phyloP scores from a whole-genome alignment of 306 rosid species.

The Dalbergia cultrata region DNA sequence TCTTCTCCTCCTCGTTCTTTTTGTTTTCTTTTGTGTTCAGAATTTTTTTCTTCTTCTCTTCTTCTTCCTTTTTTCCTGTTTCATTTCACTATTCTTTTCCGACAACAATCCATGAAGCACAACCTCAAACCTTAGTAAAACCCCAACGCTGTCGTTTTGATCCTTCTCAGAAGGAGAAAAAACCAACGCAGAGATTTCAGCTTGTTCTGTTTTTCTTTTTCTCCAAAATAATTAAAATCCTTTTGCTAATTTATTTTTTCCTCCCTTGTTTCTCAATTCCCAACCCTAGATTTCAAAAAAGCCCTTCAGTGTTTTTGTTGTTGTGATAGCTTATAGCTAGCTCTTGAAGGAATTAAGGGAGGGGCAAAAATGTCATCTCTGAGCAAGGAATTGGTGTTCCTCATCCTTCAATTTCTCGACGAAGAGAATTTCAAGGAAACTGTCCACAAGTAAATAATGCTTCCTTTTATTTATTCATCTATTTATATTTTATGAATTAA shows the following conservation, averaged over 20 bases:
- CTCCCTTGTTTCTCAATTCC: background rate
- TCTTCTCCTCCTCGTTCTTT: background rate
- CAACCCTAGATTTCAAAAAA: slow-evolving; percentile 30
- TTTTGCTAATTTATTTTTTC: background rate
- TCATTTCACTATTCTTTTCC: background rate
- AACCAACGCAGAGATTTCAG: slow-evolving; percentile 10
- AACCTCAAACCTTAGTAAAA: slow-evolving; percentile 49
- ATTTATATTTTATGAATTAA: background rate
- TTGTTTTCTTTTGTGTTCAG: background rate
- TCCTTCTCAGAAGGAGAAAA: background rate
- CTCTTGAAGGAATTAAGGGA: background rate
- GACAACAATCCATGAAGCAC: slow-evolving; percentile 15
- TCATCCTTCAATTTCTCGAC: slow-evolving; percentile 80
- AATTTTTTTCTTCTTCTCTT: slow-evolving; percentile 1
- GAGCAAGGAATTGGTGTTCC: slow-evolving; percentile 72
- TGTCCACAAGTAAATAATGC: slow-evolving; percentile 64
- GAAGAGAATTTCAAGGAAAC: slow-evolving; percentile 77
- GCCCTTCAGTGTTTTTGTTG: background rate
- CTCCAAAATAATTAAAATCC: background rate
- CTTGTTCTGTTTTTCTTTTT: slow-evolving; percentile 12
- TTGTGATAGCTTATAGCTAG: background rate
- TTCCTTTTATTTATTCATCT: background rate
- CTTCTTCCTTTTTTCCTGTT: background rate
- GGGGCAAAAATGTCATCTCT: slow-evolving; percentile 64
- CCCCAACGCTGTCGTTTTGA: slow-evolving; percentile 6